Percentiles rank a stretch among this genome's conserved stretches.
These are phyloP conservation scores for Yamadazyma atlantica DNA, from an alignment of 1,139 yeast genomes.

Conservation along the genomic window DNA sequence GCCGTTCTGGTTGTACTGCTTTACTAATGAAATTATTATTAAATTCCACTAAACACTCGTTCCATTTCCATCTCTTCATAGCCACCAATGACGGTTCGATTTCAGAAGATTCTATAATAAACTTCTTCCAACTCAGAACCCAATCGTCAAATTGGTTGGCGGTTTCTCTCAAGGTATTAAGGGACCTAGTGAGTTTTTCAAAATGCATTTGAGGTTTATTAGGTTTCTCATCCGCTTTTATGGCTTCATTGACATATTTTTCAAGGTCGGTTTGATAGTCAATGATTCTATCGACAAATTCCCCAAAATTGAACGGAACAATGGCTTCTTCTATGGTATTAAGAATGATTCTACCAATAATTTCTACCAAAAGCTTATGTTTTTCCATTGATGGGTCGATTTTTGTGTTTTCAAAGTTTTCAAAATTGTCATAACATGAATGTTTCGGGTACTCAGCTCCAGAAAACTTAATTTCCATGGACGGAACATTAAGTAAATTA, in stretches of 20 bases:
- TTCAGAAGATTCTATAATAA: slow-evolving; percentile 32
- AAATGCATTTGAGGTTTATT: slow-evolving; percentile 29
- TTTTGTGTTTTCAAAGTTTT: slow-evolving; percentile 43
- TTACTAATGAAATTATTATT: slow-evolving; percentile 50
- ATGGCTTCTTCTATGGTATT: slow-evolving; percentile 71
- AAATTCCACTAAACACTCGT: slow-evolving; percentile 58
- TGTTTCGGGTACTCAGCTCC: slow-evolving; percentile 52
- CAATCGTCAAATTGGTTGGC: slow-evolving; percentile 39
- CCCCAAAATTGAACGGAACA: slow-evolving; percentile 64
- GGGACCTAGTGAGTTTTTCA: slow-evolving; percentile 24
- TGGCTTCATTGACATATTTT: slow-evolving; percentile 14
- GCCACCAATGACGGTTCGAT: slow-evolving; percentile 72
- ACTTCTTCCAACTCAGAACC: slow-evolving; percentile 55
- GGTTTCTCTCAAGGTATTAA: slow-evolving; percentile 22
- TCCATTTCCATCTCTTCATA: slow-evolving; percentile 78
- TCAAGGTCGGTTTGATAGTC: slow-evolving; percentile 49
- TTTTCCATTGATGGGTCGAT: slow-evolving; percentile 59
- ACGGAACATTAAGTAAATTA: slow-evolving; percentile 66
- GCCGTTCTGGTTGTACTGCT: slow-evolving; percentile 51
- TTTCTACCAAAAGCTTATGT: slow-evolving; percentile 58
- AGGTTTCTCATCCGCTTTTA: slow-evolving; percentile 9
- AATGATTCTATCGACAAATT: slow-evolving; percentile 47
- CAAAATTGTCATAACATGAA: slow-evolving; percentile 69
- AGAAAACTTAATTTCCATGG: slow-evolving; percentile 56
- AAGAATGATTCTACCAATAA: slow-evolving; percentile 53